Evolutionary conservation across 225 moss, liverwort and hornwort genomes (phyloP).

Genomic region (Thuidium tamariscinum): DNA sequence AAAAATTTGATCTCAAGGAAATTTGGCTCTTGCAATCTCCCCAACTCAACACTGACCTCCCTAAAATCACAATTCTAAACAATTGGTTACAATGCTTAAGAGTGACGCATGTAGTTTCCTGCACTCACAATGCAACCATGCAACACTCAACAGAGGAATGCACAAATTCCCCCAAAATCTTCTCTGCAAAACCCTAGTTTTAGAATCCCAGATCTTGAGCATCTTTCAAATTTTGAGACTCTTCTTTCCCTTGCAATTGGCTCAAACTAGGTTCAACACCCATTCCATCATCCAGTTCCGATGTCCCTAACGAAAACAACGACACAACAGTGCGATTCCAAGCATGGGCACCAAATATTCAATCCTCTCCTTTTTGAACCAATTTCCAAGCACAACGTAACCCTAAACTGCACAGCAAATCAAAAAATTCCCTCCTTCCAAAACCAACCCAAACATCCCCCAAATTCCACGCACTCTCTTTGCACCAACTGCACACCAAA

Average conservation of each 20-base stretch:
- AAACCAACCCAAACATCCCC: not conserved
- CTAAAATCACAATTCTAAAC: not conserved
- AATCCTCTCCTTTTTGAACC: no score
- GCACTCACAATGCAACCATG: not conserved
- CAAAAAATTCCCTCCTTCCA: not conserved
- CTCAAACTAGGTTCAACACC: not conserved
- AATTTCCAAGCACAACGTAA: not conserved
- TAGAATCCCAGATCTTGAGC: not conserved
- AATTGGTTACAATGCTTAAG: not conserved
- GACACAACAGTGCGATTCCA: not conserved
- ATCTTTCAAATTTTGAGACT: not conserved
- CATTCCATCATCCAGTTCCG: not conserved
- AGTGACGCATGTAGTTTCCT: not conserved
- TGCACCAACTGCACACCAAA: not conserved
- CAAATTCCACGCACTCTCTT: not conserved
- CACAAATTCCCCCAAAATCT: not conserved
- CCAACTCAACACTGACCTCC: not conserved
- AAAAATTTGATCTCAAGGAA: not conserved
- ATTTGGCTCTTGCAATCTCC: not conserved
- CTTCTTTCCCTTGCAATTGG: not conserved
- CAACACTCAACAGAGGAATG: not conserved
- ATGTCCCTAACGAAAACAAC: not conserved
- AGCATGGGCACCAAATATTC: no score
- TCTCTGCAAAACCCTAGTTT: not conserved
- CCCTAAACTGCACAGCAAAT: not conserved